These are phyloP conservation scores for Wickerhamomyces chambardii DNA, from an alignment of 805 yeast genomes.

Conservation along the genomic window DNA sequence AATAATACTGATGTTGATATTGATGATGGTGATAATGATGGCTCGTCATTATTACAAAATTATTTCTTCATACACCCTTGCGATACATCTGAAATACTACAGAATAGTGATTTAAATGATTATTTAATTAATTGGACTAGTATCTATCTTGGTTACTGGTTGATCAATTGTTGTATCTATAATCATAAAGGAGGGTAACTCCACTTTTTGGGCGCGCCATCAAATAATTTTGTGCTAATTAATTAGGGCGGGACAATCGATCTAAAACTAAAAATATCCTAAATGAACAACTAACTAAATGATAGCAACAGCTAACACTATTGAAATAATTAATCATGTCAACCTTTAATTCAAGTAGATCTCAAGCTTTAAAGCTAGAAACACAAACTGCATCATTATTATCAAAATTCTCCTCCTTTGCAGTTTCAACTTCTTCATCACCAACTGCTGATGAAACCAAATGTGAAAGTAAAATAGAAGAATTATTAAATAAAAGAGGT, in stretches of 20 bases:
- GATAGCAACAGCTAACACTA: no score
- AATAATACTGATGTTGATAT: no score
- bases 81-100: conserved; percentile 21
- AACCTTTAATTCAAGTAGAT: conserved; percentile 58
- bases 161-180: conserved; percentile 5
- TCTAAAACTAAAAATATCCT: neutral
- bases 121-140: conserved; percentile 21
- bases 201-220: no score
- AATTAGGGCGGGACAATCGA: no score
- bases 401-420: conserved; percentile 43
- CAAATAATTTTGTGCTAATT: no score
- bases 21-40: no score
- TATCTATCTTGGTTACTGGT: conserved; percentile 8
- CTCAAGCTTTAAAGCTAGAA: conserved; percentile 63
- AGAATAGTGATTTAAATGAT: conserved; percentile 8
- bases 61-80: conserved; percentile 33
- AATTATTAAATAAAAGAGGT: conserved; percentile 41
- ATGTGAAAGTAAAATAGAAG: conserved; percentile 39
- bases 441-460: conserved; percentile 39
- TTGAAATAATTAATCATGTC: conserved; percentile 17
- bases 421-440: conserved; percentile 38
- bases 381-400: conserved; percentile 52
- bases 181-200: no score
- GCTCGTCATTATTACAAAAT: neutral
- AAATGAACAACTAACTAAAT: neutral